Conservation (phyloP, 2,329 filamentous ascomycete species). For the Dendryphion nanum region DNA sequence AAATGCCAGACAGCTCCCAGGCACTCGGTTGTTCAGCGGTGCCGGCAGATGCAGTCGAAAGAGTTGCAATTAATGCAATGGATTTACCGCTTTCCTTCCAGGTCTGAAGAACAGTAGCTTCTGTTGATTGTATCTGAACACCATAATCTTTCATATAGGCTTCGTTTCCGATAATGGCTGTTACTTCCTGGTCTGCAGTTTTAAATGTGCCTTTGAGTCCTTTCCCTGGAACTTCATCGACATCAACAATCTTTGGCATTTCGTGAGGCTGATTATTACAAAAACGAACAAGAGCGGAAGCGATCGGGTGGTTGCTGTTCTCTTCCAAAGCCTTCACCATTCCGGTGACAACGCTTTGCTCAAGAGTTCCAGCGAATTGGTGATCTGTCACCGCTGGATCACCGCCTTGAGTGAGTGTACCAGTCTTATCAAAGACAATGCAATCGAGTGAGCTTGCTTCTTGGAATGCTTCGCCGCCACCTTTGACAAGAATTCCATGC, state of each 20-base stretch:
- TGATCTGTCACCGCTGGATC: constrained; percentile 67
- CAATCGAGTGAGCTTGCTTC: constrained; percentile 76
- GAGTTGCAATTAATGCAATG: constrained; percentile 40
- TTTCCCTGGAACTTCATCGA: constrained; percentile 70
- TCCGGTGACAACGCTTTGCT: constrained; percentile 46
- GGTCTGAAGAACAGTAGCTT: constrained; percentile 21
- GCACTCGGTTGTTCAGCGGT: constrained; percentile 4
- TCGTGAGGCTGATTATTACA: constrained; percentile 43
- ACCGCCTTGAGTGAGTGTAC: constrained; percentile 72
- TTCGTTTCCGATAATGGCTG: constrained; percentile 70
- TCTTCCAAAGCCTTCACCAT: constrained; percentile 64
- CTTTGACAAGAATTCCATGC: constrained; percentile 77
- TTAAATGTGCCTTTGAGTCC: constrained; percentile 63
- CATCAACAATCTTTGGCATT: constrained; percentile 23
- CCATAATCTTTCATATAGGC: constrained; percentile 55
- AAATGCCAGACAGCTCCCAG: constrained; percentile 59
- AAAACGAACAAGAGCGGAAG: constrained; percentile 66
- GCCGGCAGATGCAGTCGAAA: constrained; percentile 3
- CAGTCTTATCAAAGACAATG: constrained; percentile 87
- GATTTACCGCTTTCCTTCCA: constrained; percentile 46
- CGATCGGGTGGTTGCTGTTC: constrained; percentile 73
- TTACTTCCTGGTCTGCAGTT: constrained; percentile 23
- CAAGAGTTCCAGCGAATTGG: constrained; percentile 34
- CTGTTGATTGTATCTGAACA: constrained; percentile 25
- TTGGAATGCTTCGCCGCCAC: constrained; percentile 82